Evolutionary conservation across 1,284 basidiomycete genomes (phyloP).

Genomic region (Leucoagaricus sp.): DNA sequence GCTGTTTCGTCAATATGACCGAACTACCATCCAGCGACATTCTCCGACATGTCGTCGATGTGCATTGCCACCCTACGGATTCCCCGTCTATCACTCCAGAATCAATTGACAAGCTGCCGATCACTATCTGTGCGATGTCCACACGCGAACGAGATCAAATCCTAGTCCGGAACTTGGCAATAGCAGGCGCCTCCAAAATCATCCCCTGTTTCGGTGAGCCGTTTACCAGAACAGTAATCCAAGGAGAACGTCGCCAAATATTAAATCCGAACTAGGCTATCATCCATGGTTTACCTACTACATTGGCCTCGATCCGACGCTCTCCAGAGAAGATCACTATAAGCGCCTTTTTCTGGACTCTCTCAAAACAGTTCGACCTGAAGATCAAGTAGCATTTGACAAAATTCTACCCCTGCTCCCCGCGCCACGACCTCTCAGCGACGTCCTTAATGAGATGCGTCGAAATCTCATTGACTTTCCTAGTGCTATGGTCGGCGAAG

Average conservation of each 20-base stretch:
- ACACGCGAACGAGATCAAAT: conserved; percentile 61
- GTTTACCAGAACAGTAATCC: background rate
- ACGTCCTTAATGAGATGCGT: conserved; percentile 56
- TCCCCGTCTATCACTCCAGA: conserved; percentile 46
- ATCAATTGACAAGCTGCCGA: conserved; percentile 51
- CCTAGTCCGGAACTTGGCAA: conserved; percentile 62
- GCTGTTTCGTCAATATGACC: conserved; percentile 12
- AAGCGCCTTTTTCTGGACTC: conserved; percentile 51
- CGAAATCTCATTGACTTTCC: conserved; percentile 58
- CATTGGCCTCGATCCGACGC: conserved; percentile 48
- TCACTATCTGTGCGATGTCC: conserved; percentile 77
- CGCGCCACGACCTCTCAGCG: conserved; percentile 55
- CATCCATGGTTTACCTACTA: conserved; percentile 85
- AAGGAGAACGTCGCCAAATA: too few species aligned
- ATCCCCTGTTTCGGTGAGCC: conserved; percentile 70
- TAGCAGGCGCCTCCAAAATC: conserved; percentile 60
- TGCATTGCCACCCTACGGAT: conserved; percentile 83
- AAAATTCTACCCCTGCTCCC: conserved; percentile 59
- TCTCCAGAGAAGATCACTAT: conserved; percentile 69
- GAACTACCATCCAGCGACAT: conserved; percentile 23
- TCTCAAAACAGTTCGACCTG: conserved; percentile 20
- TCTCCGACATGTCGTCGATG: conserved; percentile 53
- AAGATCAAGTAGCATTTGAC: conserved; percentile 44
- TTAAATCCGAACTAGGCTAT: too few species aligned
- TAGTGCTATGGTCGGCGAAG: conserved; percentile 80